A percentile compares a stretch with the other conserved stretches of the same genome.
phyloP scores from a whole-genome alignment of 163 green algal genomes.

The Chlorella variabilis region DNA sequence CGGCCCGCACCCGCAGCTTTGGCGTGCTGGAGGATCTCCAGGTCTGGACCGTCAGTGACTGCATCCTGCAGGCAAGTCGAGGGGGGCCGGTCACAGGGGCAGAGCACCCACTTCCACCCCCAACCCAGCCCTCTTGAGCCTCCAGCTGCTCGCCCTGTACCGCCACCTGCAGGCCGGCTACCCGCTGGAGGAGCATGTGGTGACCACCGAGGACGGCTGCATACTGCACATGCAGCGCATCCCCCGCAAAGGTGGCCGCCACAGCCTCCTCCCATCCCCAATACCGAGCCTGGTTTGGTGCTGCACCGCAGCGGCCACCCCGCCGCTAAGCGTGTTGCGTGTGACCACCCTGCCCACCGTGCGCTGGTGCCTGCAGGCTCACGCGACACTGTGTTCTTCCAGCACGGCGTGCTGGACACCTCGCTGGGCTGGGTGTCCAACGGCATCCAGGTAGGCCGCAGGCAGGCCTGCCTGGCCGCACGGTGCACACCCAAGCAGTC shows the following conservation, averaged over 20 bases:
- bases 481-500: too few relatives aligned
- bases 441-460: constrained; percentile 35
- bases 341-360: too few relatives aligned
- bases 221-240: constrained; percentile 80
- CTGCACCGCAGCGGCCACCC: too few relatives aligned
- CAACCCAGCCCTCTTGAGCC: too few relatives aligned
- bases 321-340: too few relatives aligned
- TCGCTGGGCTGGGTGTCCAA: constrained; percentile 75
- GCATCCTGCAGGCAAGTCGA: constrained; percentile 58
- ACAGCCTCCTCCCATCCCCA: background rate
- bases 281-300: too few relatives aligned
- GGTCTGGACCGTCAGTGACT: constrained; percentile 60
- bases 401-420: constrained; percentile 89
- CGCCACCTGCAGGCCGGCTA: constrained; percentile 68
- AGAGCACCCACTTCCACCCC: too few relatives aligned
- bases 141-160: too few relatives aligned
- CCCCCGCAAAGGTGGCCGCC: constrained; percentile 48
- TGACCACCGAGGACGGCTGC: constrained; percentile 88
- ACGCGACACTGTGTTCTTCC: constrained; percentile 85
- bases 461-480: too few relatives aligned
- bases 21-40: constrained; percentile 48
- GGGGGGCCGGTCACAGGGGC: too few relatives aligned
- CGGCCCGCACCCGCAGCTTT: constrained; percentile 40
- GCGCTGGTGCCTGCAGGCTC: constrained; percentile 56
- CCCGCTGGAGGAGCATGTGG: constrained; percentile 80